Base-by-base conservation (phyloP, 2,329 filamentous ascomycete genomes). In the Niveomyces coronatus region DNA sequence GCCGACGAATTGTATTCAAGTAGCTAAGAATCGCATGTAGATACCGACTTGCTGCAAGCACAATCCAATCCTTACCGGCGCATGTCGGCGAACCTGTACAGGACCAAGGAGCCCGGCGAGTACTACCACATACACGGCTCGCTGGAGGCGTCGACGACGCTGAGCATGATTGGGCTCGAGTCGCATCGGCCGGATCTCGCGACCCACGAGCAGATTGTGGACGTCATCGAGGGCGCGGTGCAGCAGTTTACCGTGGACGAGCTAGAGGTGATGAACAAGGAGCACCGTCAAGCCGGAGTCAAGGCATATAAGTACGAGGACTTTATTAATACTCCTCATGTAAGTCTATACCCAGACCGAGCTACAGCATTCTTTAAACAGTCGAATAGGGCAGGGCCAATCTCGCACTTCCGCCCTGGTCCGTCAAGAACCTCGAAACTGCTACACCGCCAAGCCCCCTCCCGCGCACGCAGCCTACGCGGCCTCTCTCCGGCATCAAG, bases 111-210 rank as follows among this genome's bases (percentile, higher is more conserved):
- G n/a, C 59, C 65, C 1, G 74, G 71, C n/a, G 68, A 79, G 51
- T 85, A 75, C 50, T 86, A 82, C 51, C 82, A 86, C 50, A 80
- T 85, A 18, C 82, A 85, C 52, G 81, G 82, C 31, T 85, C 81
- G 1, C 59, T 86, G 1, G 80, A 85, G 47, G 81, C 82, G 4
- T 77, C 74, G 9, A 79, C 71, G 7, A 82, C 79, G 0, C 60
- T 85, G 19, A 66, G 71, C 31, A 85, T 85, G 79, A 70, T 85
- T 47, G 81, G 79, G 0, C 58, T 85, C 5, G 70, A 77, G 35
- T 64, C 77, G 0, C 68, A 75, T 39, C 63, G 72, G 5, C 74
- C 78, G 2, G 74, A 77, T 31, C 52, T 84, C 39, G 72, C 68
- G 7, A 66, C 71, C n/a, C 76, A 80, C 43, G 61, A 67, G 23